Evolutionary conservation across 176 grass and related monocot species (phyloP).

Genomic region (Dendrocalamus sinicus): DNA sequence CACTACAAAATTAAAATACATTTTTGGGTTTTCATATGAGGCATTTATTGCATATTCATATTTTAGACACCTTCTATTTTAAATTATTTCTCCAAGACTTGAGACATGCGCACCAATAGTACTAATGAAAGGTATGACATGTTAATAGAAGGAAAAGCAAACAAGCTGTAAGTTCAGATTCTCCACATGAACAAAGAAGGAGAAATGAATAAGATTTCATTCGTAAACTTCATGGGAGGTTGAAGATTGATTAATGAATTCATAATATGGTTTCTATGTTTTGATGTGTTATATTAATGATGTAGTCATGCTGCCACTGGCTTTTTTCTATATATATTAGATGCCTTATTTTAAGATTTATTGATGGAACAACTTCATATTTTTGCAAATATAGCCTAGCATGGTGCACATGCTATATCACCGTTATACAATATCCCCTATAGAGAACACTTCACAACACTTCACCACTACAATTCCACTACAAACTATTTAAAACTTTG

Average conservation of each 20-base stretch:
- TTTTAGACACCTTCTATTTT: no score
- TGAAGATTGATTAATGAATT: background rate
- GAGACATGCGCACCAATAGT: no score
- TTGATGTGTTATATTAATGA: no score
- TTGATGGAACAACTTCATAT: background rate
- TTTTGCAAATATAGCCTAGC: background rate
- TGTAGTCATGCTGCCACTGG: background rate
- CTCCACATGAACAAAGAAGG: no score
- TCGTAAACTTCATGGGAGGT: conserved; percentile 2
- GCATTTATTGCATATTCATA: no score
- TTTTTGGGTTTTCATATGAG: background rate
- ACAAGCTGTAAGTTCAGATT: no score
- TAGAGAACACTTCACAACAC: background rate
- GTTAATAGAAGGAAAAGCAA: no score
- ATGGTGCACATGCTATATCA: background rate
- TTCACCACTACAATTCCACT: background rate
- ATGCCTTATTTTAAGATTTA: conserved; percentile 16
- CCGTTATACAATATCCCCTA: background rate
- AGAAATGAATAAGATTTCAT: no score
- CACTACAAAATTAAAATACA: background rate
- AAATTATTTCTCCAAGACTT: no score
- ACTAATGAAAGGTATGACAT: no score
- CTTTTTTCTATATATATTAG: background rate
- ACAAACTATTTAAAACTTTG: conserved; percentile 17
- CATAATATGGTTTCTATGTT: background rate